Base-by-base conservation (phyloP, 768 basidiomycete species). In the Pleurotus eryngii region DNA sequence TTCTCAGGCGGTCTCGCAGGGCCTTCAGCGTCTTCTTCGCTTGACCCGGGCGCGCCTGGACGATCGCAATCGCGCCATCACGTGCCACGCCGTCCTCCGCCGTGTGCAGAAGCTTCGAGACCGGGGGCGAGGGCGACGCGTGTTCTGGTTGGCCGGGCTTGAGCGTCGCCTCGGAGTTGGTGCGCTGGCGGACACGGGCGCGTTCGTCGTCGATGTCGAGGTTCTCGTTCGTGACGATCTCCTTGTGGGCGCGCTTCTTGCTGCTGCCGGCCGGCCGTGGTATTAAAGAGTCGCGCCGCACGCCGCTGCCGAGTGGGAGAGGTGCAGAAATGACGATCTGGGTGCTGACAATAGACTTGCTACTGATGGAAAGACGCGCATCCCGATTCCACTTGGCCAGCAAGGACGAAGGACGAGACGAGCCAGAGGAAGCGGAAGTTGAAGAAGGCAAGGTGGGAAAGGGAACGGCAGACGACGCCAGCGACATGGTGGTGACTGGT, bases 321-420 rank as follows among this genome's bases (percentile, higher is more conserved):
- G 51, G 51, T 12, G 37, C n/a, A 53, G 51, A 53, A 18, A 53
- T 53, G 14, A 40, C 11, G 18, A 53, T 39, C 3, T 30, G 30
- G 27, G 38, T 37, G 18, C 18, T n/a, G 22, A 9, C 24, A 22
- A 53, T 39, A 42, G 51, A 53, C 51, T 22, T 53, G 51, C 51
- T 53, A 22, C 51, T 53, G 38, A 53, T 53, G 22, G 51, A 53
- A 40, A 42, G 17, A 9, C 51, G 51, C 22, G 51, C 51, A 22
- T 40, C 51, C 39, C 39, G 15, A 6, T 53, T 53, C 51, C 51
- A 53, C 42, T 53, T 53, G 20, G 51, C 51, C 51, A 53, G 51
- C 51, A 53, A 53, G 38, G 51, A 53, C 22, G 51, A 39, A 8
- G 30, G 11, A 35, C 27, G 49, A 50, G 26, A 35, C 14, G 22